Conservation (phyloP, 768 basidiomycete species). For the Rhizopogon rudus region DNA sequence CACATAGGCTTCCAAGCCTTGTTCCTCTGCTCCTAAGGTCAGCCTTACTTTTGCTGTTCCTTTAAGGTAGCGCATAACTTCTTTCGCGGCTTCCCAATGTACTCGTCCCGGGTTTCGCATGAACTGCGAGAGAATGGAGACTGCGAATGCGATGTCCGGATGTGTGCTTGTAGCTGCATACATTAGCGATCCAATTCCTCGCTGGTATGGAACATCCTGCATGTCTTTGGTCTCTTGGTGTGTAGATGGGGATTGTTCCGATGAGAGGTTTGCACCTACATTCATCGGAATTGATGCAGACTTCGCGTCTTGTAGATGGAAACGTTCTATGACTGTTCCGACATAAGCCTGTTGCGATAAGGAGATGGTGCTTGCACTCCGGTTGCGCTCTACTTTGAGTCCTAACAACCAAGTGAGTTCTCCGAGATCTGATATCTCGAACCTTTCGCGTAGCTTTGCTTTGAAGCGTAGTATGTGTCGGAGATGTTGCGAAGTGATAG, state of each 20-base stretch:
- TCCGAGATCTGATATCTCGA: constrained; percentile 11
- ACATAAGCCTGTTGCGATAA: constrained; percentile 19
- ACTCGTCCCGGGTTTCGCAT: neutral
- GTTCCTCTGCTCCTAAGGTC: constrained; percentile 13
- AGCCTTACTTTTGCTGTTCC: constrained; percentile 4
- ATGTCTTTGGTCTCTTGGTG: no score
- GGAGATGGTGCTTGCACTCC: neutral
- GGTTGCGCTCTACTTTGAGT: constrained; percentile 14
- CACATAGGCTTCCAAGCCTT: no score
- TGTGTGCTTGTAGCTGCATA: constrained; percentile 9
- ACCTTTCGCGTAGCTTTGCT: neutral
- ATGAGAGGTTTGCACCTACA: neutral
- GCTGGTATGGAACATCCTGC: constrained; percentile 12
- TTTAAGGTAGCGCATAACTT: constrained; percentile 10
- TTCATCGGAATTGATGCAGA: constrained; percentile 16
- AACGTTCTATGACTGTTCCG: constrained; percentile 12
- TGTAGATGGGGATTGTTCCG: neutral
- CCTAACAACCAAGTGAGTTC: constrained; percentile 17
- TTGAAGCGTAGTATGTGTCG: neutral
- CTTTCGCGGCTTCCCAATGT: neutral
- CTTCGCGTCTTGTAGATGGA: constrained; percentile 16
- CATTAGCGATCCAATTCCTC: constrained; percentile 27
- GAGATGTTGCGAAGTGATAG: constrained; percentile 17
- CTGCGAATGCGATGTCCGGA: constrained; percentile 30
- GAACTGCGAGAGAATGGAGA: constrained; percentile 2